Percentiles rank a stretch among this genome's conserved stretches.
phyloP scores from a whole-genome alignment of 257 asterid genomes.

The Solanum ahanhuiri region DNA sequence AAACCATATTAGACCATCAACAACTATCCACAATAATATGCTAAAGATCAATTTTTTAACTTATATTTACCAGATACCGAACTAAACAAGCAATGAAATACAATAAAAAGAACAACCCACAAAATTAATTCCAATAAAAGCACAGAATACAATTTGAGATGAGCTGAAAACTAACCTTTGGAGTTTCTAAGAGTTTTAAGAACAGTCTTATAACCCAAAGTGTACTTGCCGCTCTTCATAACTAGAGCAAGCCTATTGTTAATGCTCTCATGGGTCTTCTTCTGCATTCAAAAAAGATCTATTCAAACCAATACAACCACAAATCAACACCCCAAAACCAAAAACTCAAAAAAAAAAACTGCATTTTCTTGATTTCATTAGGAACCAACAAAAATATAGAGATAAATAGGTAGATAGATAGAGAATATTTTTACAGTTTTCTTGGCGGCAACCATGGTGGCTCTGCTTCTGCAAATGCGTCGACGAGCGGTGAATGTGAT shows the following conservation, averaged over 20 bases:
- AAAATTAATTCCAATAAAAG: neutral
- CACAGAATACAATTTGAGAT: no score
- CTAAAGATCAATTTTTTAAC: neutral
- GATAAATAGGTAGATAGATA: neutral
- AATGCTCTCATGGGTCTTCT: conserved; percentile 80
- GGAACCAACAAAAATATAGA: neutral
- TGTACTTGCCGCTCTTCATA: conserved; percentile 67
- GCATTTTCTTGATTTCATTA: neutral
- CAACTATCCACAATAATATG: neutral
- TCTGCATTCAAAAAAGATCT: conserved; percentile 17
- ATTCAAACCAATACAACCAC: neutral
- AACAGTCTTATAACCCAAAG: conserved; percentile 55
- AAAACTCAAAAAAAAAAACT: neutral
- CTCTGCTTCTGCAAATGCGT: neutral
- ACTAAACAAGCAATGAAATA: neutral
- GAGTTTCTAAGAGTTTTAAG: conserved; percentile 46
- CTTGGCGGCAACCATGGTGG: conserved; percentile 45
- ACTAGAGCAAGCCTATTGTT: conserved; percentile 76
- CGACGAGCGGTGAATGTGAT: neutral
- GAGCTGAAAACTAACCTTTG: conserved; percentile 21
- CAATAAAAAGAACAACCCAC: neutral
- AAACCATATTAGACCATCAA: neutral
- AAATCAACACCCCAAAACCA: neutral
- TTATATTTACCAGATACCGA: neutral
- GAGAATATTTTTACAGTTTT: conserved; percentile 33